Conservation (phyloP, 305 asterid species). For the Solanum hybrid region DNA sequence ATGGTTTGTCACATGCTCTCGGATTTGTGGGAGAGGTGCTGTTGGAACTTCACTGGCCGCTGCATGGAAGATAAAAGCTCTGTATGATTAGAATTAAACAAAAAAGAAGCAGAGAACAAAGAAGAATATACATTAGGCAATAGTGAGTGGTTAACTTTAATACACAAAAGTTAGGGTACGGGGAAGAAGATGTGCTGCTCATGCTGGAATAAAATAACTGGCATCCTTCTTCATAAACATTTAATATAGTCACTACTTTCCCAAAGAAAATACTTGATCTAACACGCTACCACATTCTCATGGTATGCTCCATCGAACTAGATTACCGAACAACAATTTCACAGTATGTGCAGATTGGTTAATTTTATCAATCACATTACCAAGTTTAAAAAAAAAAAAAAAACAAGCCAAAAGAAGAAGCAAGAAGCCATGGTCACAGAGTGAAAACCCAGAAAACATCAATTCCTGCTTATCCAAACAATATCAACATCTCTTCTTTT, state of each 20-base stretch:
- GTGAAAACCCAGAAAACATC: background rate
- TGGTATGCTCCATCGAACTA: background rate
- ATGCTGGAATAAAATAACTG: background rate
- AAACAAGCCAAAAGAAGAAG: background rate
- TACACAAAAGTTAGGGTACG: background rate
- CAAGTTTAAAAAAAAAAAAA: background rate
- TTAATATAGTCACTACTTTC: background rate
- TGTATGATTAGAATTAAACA: conserved; percentile 15
- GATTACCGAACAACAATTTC: background rate
- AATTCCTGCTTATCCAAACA: background rate
- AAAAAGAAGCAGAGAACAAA: conserved; percentile 1
- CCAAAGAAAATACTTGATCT: background rate
- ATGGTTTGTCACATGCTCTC: conserved; percentile 71
- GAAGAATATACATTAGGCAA: background rate
- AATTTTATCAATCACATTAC: background rate
- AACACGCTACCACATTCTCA: background rate
- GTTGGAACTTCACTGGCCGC: conserved; percentile 80
- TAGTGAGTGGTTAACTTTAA: background rate
- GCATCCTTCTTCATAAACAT: background rate
- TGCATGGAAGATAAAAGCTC: conserved; percentile 22
- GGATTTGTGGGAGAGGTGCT: conserved; percentile 43
- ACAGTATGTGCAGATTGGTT: background rate
- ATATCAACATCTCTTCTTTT: background rate
- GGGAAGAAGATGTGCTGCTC: background rate
- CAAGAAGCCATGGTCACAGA: background rate